Evolutionary conservation across 2,329 filamentous ascomycete genomes (phyloP).

Genomic region (Epichloe gansuensis): DNA sequence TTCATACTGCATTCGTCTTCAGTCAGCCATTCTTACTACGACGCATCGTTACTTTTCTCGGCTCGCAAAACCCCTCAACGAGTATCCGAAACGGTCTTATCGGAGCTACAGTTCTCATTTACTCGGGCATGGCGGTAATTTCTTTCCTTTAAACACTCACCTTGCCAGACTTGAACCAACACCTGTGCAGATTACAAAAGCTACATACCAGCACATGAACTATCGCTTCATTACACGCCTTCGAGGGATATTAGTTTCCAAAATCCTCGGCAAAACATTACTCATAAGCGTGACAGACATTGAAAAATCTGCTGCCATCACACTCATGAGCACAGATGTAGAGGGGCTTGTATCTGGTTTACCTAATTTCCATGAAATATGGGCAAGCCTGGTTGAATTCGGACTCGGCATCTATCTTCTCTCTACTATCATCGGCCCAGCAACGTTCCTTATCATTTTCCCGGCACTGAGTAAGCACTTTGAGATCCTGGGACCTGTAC

Average conservation of each 20-base stretch:
- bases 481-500: too few species aligned
- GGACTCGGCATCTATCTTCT: constrained; percentile 34
- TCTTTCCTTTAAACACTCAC: neutral
- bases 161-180: too few species aligned
- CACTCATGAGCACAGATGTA: constrained; percentile 35
- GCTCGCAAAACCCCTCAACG: constrained; percentile 9
- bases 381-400: constrained; percentile 29
- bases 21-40: constrained; percentile 27
- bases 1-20: constrained; percentile 20
- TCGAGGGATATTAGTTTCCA: constrained; percentile 20
- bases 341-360: constrained; percentile 27
- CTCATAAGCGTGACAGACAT: constrained; percentile 17
- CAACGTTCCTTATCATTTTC: constrained; percentile 26
- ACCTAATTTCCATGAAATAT: constrained; percentile 25
- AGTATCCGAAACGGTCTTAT: constrained; percentile 22
- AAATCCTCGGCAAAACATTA: constrained; percentile 22
- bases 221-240: constrained; percentile 3
- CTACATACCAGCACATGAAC: constrained; percentile 7
- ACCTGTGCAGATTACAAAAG: constrained; percentile 1
- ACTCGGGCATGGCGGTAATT: constrained; percentile 26
- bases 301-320: constrained; percentile 24
- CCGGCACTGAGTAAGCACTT: neutral
- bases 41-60: constrained; percentile 16
- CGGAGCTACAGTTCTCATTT: constrained; percentile 25
- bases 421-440: constrained; percentile 30